Evolutionary conservation across 192 early-diverging fungal genomes (phyloP), one percentile per base, ranked within the genome.

Genomic region (Coemansia sp.): DNA sequence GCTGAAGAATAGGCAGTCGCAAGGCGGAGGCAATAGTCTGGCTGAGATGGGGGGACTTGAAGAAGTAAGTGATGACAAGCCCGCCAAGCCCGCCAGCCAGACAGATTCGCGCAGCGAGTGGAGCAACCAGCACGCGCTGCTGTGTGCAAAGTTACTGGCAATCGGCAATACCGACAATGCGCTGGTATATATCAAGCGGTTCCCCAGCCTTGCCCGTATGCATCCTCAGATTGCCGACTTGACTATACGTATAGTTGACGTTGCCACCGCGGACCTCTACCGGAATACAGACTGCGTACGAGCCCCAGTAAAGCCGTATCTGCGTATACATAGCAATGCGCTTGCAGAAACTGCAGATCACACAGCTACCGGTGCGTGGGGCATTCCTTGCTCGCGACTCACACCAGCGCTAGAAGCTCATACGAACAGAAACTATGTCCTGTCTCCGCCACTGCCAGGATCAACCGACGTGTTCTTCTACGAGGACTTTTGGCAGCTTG

Each of bases 401-500:
- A 7, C 45, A 11, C 3, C 45, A 10, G 23, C 23, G 23, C 23
- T 26, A 26, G 23, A 26, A 26, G 23, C 23, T 26, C 4, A 26
- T 26, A 26, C 23, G 23, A 20, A 21, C 12, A 46, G 38, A 18
- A 51, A 48, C 23, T 37, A 64, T 26, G 62, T 69, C 14, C 62
- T 76, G 3, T 60, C 62, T 3, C 72, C 72, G 17, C 58, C 61
- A 20, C 37, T 40, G 20, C 51, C 36, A 38, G 49, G 37, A 21
- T 47, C 74, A n/a, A 53, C 32, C 49, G 74, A 70, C 14, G 63
- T 55, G 34, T 76, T 76, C 51, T 76, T 76, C 31, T 76, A 76
- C 43, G 67, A 76, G 14, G 60, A 58, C 30, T 76, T 76, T 44
- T 76, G 74, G 74, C 63, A 62, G 11, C 52, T 66, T 10, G 74